Evolutionary conservation across 192 early-diverging fungal genomes (phyloP), one percentile per base, ranked within the genome.

Genomic region (Coemansia javaensis): DNA sequence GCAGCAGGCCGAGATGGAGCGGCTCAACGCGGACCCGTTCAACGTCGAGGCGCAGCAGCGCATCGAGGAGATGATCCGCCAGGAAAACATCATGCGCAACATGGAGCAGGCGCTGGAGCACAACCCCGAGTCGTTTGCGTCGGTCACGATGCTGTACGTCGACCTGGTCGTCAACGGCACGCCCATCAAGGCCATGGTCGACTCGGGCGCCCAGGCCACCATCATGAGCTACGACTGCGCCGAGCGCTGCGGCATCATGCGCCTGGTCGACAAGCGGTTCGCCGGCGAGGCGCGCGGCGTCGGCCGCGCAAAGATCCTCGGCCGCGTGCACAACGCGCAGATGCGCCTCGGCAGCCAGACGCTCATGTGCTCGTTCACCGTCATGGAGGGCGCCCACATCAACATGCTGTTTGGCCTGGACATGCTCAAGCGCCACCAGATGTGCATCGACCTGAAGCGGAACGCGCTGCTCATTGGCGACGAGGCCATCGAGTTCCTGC

Each of bases 151-250:
- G 85, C 82, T 99, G 18, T 99, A 96, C 64, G 87, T 99, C 20
- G 66, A 87, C 54, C 82, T 82, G 13, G 78, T 88, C 59, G 89
- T 99, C 38, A 99, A 99, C 68, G 86, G 85, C n/a, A 77, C 79
- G 30, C 81, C 81, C 1, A 66, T 97, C 13, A 93, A 94, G 55
- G 93, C 96, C 0, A 84, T 99, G 68, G 92, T 99, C 0, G 96
- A 99, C 59, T 94, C 93, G 17, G 96, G 94, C 6, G 96, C 96
- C 9, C 94, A 97, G 47, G 86, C 84, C 15, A 97, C 94, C 3
- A 90, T 99, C 18, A 90, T 87, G 66, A 84, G 82, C 45, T 79
- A 80, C 11, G 69, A 78, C 23, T 84, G 79, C 20, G 84, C 87
- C 1, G 79, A 86, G 45, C 41, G 61, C 17, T 93, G 90, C 75